Evolutionary conservation across 129 eudicot species (phyloP).

Genomic region (Cynara cardunculus): DNA sequence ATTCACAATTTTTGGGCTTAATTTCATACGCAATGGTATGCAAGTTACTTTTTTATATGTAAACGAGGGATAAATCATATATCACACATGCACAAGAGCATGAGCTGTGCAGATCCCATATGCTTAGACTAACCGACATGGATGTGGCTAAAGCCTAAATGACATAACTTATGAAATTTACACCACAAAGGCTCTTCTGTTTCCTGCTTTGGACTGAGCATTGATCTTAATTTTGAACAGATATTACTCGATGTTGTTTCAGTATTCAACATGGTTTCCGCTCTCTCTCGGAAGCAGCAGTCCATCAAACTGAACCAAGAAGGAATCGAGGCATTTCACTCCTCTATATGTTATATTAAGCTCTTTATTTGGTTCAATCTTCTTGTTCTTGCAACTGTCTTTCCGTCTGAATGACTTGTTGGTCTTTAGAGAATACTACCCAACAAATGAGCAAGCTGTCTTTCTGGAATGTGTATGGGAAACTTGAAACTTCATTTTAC

Average conservation of each 20-base stretch:
- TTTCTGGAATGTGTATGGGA: constrained; percentile 72
- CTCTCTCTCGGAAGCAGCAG: constrained; percentile 60
- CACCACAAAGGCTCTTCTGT: neutral
- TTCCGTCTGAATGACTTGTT: constrained; percentile 18
- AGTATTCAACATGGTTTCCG: constrained; percentile 59
- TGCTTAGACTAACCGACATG: neutral
- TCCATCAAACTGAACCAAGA: constrained; percentile 55
- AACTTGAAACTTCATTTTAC: constrained; percentile 57
- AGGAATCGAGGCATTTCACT: constrained; percentile 65
- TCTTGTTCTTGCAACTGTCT: neutral
- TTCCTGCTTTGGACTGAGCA: neutral
- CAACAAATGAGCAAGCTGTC: constrained; percentile 40
- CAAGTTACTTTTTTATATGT: neutral
- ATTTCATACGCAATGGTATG: neutral
- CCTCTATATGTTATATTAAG: neutral
- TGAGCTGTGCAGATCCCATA: neutral
- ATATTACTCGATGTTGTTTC: constrained; percentile 65
- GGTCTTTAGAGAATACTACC: constrained; percentile 80
- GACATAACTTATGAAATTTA: neutral
- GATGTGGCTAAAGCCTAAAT: neutral
- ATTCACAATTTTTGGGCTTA: neutral
- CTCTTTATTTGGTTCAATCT: neutral
- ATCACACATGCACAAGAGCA: neutral
- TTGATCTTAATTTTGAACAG: constrained; percentile 34
- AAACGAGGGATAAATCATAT: neutral